phyloP scores from a whole-genome alignment of 805 yeast species.

The Yueomyces sp. region DNA sequence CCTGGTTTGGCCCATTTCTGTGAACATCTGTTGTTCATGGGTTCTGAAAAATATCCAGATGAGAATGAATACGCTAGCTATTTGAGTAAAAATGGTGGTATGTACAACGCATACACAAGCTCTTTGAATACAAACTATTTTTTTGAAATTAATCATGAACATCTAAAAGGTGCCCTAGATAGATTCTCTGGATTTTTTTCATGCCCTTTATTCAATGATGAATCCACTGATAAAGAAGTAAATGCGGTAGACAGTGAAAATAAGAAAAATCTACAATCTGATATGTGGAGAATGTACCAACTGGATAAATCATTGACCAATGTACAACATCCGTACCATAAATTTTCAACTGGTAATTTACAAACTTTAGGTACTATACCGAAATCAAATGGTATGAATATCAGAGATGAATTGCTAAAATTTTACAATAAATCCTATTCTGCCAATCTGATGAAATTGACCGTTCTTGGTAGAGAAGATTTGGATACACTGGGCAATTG shows the following conservation, averaged over 20 bases:
- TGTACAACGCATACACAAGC: slow-evolving; percentile 86
- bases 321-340: slow-evolving; percentile 67
- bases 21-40: slow-evolving; percentile 67
- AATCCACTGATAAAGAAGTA: slow-evolving; percentile 83
- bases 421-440: slow-evolving; percentile 66
- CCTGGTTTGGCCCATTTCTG: slow-evolving; percentile 76
- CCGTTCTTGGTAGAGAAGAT: slow-evolving; percentile 69
- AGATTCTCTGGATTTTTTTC: slow-evolving; percentile 89
- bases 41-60: slow-evolving; percentile 62
- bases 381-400: slow-evolving; percentile 44
- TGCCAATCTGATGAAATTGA: slow-evolving; percentile 79
- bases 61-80: slow-evolving; percentile 70
- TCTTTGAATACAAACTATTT: slow-evolving; percentile 81
- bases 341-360: slow-evolving; percentile 83
- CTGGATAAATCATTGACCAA: slow-evolving; percentile 65
- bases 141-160: slow-evolving; percentile 68
- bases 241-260: slow-evolving; percentile 93
- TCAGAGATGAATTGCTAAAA: slow-evolving; percentile 66
- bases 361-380: slow-evolving; percentile 64
- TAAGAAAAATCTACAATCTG: slow-evolving; percentile 85
- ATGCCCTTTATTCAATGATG: slow-evolving; percentile 56
- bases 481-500: slow-evolving; percentile 58
- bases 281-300: slow-evolving; percentile 79
- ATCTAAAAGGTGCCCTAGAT: slow-evolving; percentile 78
- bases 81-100: slow-evolving; percentile 74